Evolutionary conservation across 805 yeast species (phyloP), one percentile per base, ranked within the genome.

Genomic region (Naumovozyma dairenensis): DNA sequence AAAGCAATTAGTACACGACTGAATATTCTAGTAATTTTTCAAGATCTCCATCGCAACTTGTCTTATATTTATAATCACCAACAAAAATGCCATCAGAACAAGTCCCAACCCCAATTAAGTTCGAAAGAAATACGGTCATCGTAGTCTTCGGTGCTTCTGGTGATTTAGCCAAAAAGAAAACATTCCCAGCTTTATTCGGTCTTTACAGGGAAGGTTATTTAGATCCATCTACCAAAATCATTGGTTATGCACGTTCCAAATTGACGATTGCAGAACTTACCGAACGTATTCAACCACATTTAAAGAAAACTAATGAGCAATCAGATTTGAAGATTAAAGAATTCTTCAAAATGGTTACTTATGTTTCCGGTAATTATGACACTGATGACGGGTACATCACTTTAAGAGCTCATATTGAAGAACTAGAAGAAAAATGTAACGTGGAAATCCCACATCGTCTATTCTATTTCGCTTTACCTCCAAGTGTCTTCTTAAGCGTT

Each of bases 91-190:
- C 13, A 14, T 24, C 14, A 13, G 24, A 5, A 22, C 31, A 27
- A 28, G 22, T 13, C 12, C n/a, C n/a, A n/a, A n/a, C 9, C 22
- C 43, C 47, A 18, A 50, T 51, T 19, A 53, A 51, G 38, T 81
- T 80, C 57, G 76, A 72, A 39, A 73, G 79, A 43, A 64, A 80
- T 60, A 77, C 83, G 6, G 67, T 74, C 28, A 69, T 87, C 49
- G 83, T 79, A 18, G 94, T 87, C 20, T 81, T 86, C 49, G 96
- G 96, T 34, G 96, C 96, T 28, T 82, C 94, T 16, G 96, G 96
- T 33, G 96, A 87, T 59, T 67, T 87, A 44, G 95, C 96, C 36
- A 85, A 84, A 66, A 87, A 87, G 77, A 87, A 87, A 65, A 87
- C 96, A 2, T 85, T 83, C 62, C 93, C 93, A 7, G 89, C 92